Evolutionary conservation across 1,139 yeast genomes (phyloP).

Genomic region (Magnusiomyces ingens): DNA sequence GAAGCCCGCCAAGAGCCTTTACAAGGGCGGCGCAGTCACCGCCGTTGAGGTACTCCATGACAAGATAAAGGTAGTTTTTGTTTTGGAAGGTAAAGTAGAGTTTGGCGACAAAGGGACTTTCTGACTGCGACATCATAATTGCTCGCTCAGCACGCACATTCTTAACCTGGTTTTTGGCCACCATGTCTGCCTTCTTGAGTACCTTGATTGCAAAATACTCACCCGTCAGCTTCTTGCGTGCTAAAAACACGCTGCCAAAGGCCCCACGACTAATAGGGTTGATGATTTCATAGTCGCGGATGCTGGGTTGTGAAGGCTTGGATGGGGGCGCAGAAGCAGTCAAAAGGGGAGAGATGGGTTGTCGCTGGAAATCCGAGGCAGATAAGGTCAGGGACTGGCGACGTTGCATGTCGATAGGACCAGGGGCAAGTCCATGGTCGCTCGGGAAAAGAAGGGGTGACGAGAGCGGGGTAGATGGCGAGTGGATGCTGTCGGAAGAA

Average conservation of each 20-base stretch:
- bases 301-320: slow-evolving; percentile 51
- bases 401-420: slow-evolving; percentile 17
- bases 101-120: slow-evolving; percentile 90
- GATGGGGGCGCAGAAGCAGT: slow-evolving; percentile 49
- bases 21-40: slow-evolving; percentile 91
- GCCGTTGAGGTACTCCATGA: slow-evolving; percentile 94
- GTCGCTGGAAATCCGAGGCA: slow-evolving; percentile 21
- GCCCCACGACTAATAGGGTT: slow-evolving; percentile 97
- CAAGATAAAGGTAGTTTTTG: slow-evolving; percentile 76
- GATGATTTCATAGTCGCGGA: slow-evolving; percentile 80
- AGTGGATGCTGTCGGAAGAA: slow-evolving; percentile 12
- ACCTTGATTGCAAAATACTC: slow-evolving; percentile 95
- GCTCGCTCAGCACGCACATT: slow-evolving; percentile 94
- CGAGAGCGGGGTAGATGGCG: slow-evolving; percentile 28
- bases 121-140: slow-evolving; percentile 94
- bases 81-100: slow-evolving; percentile 86
- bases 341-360: slow-evolving; percentile 72
- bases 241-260: slow-evolving; percentile 88
- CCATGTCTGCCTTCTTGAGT: slow-evolving; percentile 91
- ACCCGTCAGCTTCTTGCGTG: slow-evolving; percentile 77
- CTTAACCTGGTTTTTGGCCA: slow-evolving; percentile 91
- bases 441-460: slow-evolving; percentile 29
- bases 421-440: slow-evolving; percentile 15
- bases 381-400: slow-evolving; percentile 24
- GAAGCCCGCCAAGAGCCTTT: slow-evolving; percentile 74